A percentile compares a stretch with the other conserved stretches of the same genome.
Conservation (phyloP, 2,329 filamentous ascomycete genomes). For the Ophiosphaerella narmari region DNA sequence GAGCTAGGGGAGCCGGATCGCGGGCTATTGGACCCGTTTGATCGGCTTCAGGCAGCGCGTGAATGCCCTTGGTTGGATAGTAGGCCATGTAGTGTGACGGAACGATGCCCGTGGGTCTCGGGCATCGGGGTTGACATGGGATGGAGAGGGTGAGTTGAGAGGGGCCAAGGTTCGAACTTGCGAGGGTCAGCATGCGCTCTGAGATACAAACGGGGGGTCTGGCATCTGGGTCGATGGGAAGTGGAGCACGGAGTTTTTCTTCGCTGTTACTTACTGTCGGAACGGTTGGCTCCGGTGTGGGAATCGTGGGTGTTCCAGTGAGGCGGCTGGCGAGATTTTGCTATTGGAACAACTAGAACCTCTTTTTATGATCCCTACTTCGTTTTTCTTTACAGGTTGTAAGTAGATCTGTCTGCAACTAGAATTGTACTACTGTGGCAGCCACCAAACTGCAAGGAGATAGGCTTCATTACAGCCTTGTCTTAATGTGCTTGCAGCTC, state of each 20-base stretch:
- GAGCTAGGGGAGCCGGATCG: background rate
- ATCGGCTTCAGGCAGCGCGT: background rate
- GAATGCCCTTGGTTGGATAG: background rate
- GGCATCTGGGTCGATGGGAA: background rate
- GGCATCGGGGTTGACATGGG: background rate
- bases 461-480: background rate
- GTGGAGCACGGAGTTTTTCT: background rate
- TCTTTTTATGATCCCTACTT: no score
- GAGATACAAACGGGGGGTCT: background rate
- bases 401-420: background rate
- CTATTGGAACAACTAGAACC: background rate
- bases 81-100: background rate
- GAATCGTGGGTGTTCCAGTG: background rate
- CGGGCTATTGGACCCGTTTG: no score
- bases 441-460: background rate
- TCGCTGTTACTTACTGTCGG: background rate
- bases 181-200: background rate
- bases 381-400: background rate
- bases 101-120: background rate
- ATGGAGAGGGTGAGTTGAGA: background rate
- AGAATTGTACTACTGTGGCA: background rate
- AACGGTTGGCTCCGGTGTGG: background rate
- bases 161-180: background rate
- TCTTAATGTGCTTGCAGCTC: conserved; percentile 4
- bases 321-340: background rate